Evolutionary conservation across 2,329 filamentous ascomycete genomes (phyloP).

Genomic region (Aaosphaeria arxii): DNA sequence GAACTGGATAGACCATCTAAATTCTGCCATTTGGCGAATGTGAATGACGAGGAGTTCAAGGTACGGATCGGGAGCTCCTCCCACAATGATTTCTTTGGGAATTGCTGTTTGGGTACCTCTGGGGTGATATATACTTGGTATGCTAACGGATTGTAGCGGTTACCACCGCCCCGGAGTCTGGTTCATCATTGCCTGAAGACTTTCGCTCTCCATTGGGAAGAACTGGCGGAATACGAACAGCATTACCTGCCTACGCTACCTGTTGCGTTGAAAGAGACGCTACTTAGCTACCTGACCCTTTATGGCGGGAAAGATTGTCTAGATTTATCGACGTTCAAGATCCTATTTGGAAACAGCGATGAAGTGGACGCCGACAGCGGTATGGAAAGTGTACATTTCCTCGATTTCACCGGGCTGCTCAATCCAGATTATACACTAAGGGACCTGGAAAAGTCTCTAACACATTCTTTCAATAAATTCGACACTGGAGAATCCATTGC

Average conservation of each 20-base stretch:
- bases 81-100: background rate
- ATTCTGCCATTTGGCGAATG: constrained; percentile 23
- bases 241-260: constrained; percentile 53
- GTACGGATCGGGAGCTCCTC: constrained; percentile 10
- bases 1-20: constrained; percentile 9
- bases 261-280: constrained; percentile 47
- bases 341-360: constrained; percentile 45
- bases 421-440: constrained; percentile 49
- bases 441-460: constrained; percentile 47
- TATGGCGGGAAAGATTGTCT: constrained; percentile 46
- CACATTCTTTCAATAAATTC: constrained; percentile 11
- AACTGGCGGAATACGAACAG: constrained; percentile 57
- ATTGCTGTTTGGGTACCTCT: background rate
- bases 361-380: constrained; percentile 33
- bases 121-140: background rate
- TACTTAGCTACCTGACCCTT: constrained; percentile 56
- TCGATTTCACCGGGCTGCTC: constrained; percentile 54
- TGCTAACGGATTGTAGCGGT: constrained; percentile 18
- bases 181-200: constrained; percentile 51
- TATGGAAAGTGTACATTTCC: constrained; percentile 44
- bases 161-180: constrained; percentile 40
- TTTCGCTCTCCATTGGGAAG: constrained; percentile 56
- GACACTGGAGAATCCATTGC: constrained; percentile 12
- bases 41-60: constrained; percentile 23
- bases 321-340: constrained; percentile 45